Evolutionary conservation across 768 basidiomycete genomes (phyloP).

Genomic region (Phylloporus sp.): DNA sequence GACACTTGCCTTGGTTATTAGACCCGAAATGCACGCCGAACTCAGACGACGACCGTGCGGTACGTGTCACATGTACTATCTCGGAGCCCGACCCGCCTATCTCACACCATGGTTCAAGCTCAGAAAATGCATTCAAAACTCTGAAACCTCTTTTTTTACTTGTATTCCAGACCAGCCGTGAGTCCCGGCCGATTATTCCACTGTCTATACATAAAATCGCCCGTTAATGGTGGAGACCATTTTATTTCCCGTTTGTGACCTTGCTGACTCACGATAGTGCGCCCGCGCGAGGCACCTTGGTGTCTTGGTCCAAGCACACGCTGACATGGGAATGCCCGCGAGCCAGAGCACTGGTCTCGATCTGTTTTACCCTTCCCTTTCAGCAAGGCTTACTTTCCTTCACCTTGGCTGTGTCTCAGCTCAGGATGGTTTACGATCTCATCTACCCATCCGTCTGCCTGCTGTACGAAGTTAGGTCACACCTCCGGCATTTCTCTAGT

Average conservation of each 20-base stretch:
- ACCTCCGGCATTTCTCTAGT: neutral
- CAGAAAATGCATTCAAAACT: conserved; percentile 5
- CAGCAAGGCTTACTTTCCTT: neutral
- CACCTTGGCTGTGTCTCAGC: conserved; percentile 1
- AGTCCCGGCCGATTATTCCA: conserved; percentile 1
- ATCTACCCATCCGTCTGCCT: neutral
- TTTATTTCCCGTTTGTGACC: neutral
- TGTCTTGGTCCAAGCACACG: conserved; percentile 7
- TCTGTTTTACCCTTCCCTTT: conserved; percentile 1
- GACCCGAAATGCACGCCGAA: conserved; percentile 2
- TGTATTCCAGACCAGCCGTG: conserved; percentile 2
- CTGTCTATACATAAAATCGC: conserved; percentile 5
- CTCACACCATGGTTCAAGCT: conserved; percentile 8
- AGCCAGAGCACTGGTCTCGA: neutral
- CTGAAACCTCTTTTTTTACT: neutral
- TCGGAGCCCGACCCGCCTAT: conserved; percentile 4
- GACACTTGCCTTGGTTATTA: neutral
- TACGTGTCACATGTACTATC: conserved; percentile 10
- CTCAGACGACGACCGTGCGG: conserved; percentile 3
- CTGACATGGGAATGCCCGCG: conserved; percentile 17
- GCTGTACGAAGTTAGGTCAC: neutral
- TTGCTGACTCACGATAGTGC: conserved; percentile 13
- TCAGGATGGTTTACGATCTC: neutral
- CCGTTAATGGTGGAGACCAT: neutral
- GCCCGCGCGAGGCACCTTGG: conserved; percentile 2